Percentiles rank a stretch among this genome's conserved stretches.
Evolutionary conservation across 192 early-diverging fungal species (phyloP).

Genomic region (Entomortierella lignicola): DNA sequence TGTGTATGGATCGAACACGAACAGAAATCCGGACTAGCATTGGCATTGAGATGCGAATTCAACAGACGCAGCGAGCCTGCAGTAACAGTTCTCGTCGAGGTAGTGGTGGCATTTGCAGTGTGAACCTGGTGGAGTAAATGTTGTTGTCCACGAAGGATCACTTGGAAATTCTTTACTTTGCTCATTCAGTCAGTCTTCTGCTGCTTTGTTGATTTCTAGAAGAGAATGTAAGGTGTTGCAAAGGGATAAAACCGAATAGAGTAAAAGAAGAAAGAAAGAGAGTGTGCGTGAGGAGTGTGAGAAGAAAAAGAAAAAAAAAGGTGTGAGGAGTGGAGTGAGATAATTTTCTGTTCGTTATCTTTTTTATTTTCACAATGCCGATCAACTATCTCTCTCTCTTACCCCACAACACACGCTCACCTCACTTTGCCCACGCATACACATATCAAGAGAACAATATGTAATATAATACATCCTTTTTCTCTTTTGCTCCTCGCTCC

Average conservation of each 20-base stretch:
- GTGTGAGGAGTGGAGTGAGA: neutral
- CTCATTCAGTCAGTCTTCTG: slow-evolving; percentile 13
- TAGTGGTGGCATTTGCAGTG: neutral
- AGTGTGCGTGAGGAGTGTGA: neutral
- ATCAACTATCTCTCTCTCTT: neutral
- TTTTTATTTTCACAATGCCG: neutral
- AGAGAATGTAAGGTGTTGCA: neutral
- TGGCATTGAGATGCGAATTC: slow-evolving; percentile 17
- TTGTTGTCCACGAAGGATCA: slow-evolving; percentile 38
- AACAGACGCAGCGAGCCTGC: slow-evolving; percentile 24
- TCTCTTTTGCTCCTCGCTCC: neutral
- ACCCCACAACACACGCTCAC: neutral
- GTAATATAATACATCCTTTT: neutral
- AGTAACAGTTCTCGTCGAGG: slow-evolving; percentile 2
- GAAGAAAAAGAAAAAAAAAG: neutral
- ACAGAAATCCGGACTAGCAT: slow-evolving; percentile 13
- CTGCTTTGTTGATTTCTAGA: neutral
- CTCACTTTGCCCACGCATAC: neutral
- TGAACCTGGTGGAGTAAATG: slow-evolving; percentile 39
- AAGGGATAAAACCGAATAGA: neutral
- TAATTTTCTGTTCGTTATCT: neutral
- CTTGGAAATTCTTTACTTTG: slow-evolving; percentile 42
- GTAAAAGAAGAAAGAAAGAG: neutral
- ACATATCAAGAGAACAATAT: no score
- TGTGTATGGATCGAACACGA: slow-evolving; percentile 35